Base-by-base conservation (phyloP, 208 protist species). In the Leishmania tropica region DNA sequence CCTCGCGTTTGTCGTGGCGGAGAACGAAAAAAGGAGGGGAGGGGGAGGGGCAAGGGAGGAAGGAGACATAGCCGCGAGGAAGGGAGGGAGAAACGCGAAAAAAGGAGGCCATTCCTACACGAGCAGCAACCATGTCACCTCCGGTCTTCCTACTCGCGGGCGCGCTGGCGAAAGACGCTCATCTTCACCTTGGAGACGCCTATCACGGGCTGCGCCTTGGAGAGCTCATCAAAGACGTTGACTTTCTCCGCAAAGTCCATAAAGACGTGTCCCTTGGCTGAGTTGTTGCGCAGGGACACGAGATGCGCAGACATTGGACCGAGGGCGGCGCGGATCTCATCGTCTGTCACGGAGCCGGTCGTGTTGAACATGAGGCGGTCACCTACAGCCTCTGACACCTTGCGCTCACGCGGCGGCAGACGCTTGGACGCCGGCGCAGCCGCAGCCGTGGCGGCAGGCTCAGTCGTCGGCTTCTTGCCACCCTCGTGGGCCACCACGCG, bases 301-400 rank as follows among this genome's bases (percentile, higher is more conserved):
- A 97, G 84, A 83, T 87, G 85, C 24, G 84, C 56, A 28, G 85
- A 86, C 58, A 94, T 53, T 10, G 84, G 45, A 8, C 94, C 93
- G 48, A 97, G 86, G 8, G 94, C 92, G 10, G 79, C 74, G 71
- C 88, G 87, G 83, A 97, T 92, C 80, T 97, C 94, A 10, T 96
- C 90, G 76, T 97, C 94, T n/a, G 87, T 94, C 45, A 95, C 92
- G 42, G 75, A 28, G 65, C 85, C 81, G 48, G 88, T 87, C 76
- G 90, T 94, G 81, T 90, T 96, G 90, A 97, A 96, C 91, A 97
- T 95, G 73, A 96, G 86, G 74, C 92, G 92, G 79, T 96, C 93
- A 60, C 92, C 94, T 56, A 94, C 83, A 47, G 91, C 65, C 65
- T 85, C 88, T 42, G 65, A 83, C 17, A 60, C 78, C 84, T 90